Base-by-base conservation (phyloP, 257 asterid genomes). In the Capsicum rhomboideum region DNA sequence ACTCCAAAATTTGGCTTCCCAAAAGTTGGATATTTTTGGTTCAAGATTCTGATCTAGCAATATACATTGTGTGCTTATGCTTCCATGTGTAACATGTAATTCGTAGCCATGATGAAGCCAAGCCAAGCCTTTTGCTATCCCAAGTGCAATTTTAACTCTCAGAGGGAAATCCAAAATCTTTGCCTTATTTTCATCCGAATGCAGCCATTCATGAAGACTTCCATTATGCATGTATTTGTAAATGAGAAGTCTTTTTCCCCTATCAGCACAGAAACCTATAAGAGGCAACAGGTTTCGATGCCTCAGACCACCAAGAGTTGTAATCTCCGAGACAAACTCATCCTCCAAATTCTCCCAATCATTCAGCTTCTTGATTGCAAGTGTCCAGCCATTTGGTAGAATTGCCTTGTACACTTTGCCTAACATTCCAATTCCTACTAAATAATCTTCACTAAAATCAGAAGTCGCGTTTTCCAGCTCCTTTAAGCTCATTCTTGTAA, bases 141-240 rank as follows among this genome's bases (percentile, higher is more conserved):
- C 84, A 16, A 59, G 64, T 18, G 87, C 89, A 28, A 86, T 63
- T 66, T 67, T 85, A 37, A 84, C 67, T 63, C 88, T 86, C 50
- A 53, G 34, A 9, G 85, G 72, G 82, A 83, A 61, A 17, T 67
- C 87, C 74, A 69, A 12, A 10, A 69, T 56, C 53, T 77, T 29
- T 44, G 23, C 50, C 10, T 50, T 63, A 1, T 31, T 79, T 77
- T 20, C 28, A 0, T 20, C 63, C 9, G 18, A 16, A 61, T 80
- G 84, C 31, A 88, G 84, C 85, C 80, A 81, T 52, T 86, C 84
- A 50, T 86, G 72, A 44, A 88, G 86, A 69, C 58, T 86, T 46
- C 91, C 91, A 7, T 82, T 84, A 34, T 86, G 63, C 87, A 88
- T 86, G 85, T 69, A 86, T 26, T 84, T 86, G 86, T 88, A 84